A percentile compares a stretch with the other conserved stretches of the same genome.
Conservation (phyloP, 2,329 filamentous ascomycete genomes). For the Colletotrichum filicis region DNA sequence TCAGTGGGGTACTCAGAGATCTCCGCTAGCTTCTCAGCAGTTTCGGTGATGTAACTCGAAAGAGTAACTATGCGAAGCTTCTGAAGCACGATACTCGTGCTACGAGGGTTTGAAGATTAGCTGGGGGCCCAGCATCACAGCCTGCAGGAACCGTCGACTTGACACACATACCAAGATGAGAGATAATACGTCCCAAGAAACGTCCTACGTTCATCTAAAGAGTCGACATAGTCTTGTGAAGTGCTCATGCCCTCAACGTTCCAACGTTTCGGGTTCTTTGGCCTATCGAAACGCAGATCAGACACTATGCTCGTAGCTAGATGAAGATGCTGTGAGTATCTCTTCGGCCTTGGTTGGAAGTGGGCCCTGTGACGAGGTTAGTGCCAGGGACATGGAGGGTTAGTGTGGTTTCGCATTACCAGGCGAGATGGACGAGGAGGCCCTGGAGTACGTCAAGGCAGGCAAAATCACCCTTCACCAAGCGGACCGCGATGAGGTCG, state of each 20-base stretch:
- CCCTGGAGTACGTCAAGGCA: conserved; percentile 45
- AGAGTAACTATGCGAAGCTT: conserved; percentile 44
- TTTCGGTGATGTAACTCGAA: conserved; percentile 42
- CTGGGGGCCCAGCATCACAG: background rate
- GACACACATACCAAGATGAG: conserved; percentile 41
- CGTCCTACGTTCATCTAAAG: conserved; percentile 43
- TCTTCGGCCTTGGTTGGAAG: conserved; percentile 42
- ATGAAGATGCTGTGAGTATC: conserved; percentile 43
- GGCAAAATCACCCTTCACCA: conserved; percentile 40
- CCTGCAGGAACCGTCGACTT: too few relatives aligned
- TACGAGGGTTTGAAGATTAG: background rate
- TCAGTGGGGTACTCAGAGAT: conserved; percentile 37
- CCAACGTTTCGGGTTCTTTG: conserved; percentile 42
- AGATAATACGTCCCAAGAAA: conserved; percentile 46
- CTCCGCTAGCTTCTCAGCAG: conserved; percentile 37
- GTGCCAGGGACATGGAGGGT: background rate
- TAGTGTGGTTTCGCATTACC: conserved; percentile 36
- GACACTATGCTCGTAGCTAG: conserved; percentile 45
- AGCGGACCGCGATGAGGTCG: conserved; percentile 39
- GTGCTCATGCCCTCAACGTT: conserved; percentile 36
- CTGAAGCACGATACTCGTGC: conserved; percentile 45
- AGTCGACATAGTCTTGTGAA: conserved; percentile 3
- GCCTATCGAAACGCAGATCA: conserved; percentile 44
- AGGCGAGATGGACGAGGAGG: conserved; percentile 44
- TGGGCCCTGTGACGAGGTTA: conserved; percentile 42